A percentile compares a stretch with the other conserved stretches of the same genome.
Evolutionary conservation across 106 monocot species (phyloP).

Genomic region (Agapanthus africanus): DNA sequence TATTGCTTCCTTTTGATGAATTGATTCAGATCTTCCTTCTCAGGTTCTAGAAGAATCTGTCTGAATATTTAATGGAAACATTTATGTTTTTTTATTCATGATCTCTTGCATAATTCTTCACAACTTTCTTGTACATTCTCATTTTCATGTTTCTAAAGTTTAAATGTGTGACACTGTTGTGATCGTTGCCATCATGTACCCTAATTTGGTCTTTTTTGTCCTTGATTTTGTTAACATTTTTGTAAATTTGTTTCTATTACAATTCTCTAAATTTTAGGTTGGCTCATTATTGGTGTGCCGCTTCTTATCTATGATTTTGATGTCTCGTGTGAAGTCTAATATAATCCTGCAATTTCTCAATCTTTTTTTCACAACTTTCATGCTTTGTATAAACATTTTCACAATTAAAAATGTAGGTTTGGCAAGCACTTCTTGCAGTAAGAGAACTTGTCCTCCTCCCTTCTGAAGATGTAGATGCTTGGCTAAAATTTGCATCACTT

Average conservation of each 20-base stretch:
- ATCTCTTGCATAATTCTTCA: too few relatives aligned
- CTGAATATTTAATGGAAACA: too few relatives aligned
- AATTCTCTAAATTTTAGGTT: not conserved
- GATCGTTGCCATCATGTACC: not conserved
- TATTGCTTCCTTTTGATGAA: not conserved
- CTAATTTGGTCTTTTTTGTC: too few relatives aligned
- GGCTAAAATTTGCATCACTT: constrained; percentile 99
- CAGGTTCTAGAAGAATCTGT: too few relatives aligned
- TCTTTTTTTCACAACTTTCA: not conserved
- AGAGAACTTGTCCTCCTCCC: constrained; percentile 94
- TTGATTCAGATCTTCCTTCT: not conserved
- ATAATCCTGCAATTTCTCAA: not conserved
- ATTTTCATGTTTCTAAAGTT: not conserved
- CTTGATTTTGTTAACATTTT: not conserved
- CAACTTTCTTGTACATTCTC: not conserved
- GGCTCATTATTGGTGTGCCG: not conserved
- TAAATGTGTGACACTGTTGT: not conserved
- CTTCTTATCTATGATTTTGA: not conserved
- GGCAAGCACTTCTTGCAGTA: constrained; percentile 93
- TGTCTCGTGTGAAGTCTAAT: too few relatives aligned
- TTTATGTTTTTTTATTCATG: too few relatives aligned
- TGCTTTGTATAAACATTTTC: not conserved
- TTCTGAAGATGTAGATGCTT: constrained; percentile 86
- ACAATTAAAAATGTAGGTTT: constrained; percentile 47
- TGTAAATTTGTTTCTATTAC: not conserved